Evolutionary conservation across 2,329 filamentous ascomycete genomes (phyloP).

Genomic region (Xylogone sp.): DNA sequence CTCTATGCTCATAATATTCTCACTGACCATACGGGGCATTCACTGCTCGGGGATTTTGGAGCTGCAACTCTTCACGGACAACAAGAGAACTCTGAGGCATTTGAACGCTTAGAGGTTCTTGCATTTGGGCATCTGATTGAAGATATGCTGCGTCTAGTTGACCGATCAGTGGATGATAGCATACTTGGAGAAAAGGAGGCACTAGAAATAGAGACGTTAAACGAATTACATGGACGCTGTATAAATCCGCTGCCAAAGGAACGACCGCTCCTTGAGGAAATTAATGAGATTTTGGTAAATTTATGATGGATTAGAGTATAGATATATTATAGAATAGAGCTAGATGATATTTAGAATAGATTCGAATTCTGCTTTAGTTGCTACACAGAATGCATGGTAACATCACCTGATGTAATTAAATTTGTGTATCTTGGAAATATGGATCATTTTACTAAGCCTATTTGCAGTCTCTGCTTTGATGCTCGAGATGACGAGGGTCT

Average conservation of each 20-base stretch:
- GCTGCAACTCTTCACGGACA: constrained; percentile 41
- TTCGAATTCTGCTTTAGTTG: no score
- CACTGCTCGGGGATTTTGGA: constrained; percentile 44
- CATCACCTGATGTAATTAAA: background rate
- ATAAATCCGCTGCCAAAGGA: constrained; percentile 22
- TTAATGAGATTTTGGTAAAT: constrained; percentile 16
- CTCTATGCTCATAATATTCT: constrained; percentile 46
- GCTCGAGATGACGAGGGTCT: no score
- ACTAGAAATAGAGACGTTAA: constrained; percentile 20
- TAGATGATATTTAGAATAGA: no score
- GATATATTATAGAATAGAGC: background rate
- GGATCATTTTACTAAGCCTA: no score
- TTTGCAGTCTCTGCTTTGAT: no score
- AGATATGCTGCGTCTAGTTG: constrained; percentile 36
- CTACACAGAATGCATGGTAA: no score
- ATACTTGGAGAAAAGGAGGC: constrained; percentile 23
- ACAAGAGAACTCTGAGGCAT: constrained; percentile 13
- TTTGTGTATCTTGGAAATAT: no score
- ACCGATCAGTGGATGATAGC: constrained; percentile 13
- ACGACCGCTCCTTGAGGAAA: constrained; percentile 22
- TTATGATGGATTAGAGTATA: constrained; percentile 6
- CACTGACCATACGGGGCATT: constrained; percentile 35
- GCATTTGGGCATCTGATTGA: constrained; percentile 45
- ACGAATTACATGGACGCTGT: constrained; percentile 25
- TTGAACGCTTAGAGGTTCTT: constrained; percentile 43